A percentile compares a stretch with the other conserved stretches of the same genome.
phyloP scores from a whole-genome alignment of 2,329 filamentous ascomycete genomes.

The Knoxdaviesia proteae region DNA sequence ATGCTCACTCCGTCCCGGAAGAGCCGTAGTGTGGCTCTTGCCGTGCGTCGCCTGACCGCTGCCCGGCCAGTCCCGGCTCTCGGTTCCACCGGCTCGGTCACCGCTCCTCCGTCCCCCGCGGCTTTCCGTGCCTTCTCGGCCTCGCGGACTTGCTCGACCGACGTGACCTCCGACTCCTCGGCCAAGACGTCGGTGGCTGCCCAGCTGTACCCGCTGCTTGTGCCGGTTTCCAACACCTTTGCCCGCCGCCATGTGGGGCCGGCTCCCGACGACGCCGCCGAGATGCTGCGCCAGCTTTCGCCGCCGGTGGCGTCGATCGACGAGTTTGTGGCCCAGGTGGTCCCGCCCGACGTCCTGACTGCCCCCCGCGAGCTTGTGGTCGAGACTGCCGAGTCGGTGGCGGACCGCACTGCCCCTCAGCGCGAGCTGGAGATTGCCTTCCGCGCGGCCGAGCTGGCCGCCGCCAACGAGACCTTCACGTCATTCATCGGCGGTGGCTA shows the following conservation, averaged over 20 bases:
- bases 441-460: constrained; percentile 13
- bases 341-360: constrained; percentile 54
- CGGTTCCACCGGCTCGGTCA: not conserved
- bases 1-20: too few species aligned
- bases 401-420: constrained; percentile 12
- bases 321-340: constrained; percentile 65
- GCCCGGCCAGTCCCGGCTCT: not conserved
- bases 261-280: constrained; percentile 41
- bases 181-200: constrained; percentile 19
- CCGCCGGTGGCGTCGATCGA: constrained; percentile 56
- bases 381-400: not conserved
- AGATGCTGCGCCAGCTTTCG: constrained; percentile 65
- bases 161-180: not conserved
- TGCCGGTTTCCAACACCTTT: constrained; percentile 22
- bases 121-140: not conserved
- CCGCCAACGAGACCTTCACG: constrained; percentile 20
- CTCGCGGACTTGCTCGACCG: constrained; percentile 1
- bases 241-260: constrained; percentile 75
- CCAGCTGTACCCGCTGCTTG: constrained; percentile 4
- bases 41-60: not conserved
- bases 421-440: constrained; percentile 39
- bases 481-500: constrained; percentile 79
- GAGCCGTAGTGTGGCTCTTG: too few species aligned
- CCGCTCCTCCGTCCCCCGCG: not conserved
- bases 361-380: constrained; percentile 3